Percentiles rank a stretch among this genome's conserved stretches.
Evolutionary conservation across 2,329 filamentous ascomycete species (phyloP).

Genomic region (Thielaviopsis punctulata): DNA sequence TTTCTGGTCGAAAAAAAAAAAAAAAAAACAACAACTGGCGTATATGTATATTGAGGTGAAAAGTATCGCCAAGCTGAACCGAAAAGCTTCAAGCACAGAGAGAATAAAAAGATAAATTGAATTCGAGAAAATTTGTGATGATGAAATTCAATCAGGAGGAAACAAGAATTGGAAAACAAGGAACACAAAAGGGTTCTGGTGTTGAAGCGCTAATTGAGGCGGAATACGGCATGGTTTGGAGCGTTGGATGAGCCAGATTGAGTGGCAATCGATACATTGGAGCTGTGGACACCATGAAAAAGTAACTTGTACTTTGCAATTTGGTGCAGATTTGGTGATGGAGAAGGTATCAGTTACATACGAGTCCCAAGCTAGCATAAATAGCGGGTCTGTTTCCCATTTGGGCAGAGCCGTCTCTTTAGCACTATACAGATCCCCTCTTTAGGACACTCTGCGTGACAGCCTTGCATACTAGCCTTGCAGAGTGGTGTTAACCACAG

Average conservation of each 20-base stretch:
- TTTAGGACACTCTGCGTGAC: background rate
- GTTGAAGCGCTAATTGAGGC: no score
- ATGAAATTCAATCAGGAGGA: background rate
- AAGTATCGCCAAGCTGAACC: no score
- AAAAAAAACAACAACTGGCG: background rate
- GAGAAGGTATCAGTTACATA: background rate
- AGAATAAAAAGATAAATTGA: background rate
- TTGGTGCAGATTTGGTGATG: background rate
- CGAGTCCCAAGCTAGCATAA: background rate
- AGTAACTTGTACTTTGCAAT: background rate
- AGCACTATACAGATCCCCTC: background rate
- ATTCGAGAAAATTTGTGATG: background rate
- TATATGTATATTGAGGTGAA: no score
- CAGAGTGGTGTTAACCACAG: background rate
- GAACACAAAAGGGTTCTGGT: no score
- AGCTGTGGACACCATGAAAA: background rate
- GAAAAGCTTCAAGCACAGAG: no score
- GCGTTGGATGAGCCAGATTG: background rate
- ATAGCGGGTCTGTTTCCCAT: background rate
- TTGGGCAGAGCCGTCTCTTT: background rate
- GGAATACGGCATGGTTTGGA: background rate
- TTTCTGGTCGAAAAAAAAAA: background rate
- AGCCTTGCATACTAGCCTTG: conserved; percentile 9
- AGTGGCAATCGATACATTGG: background rate
- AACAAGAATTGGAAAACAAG: no score